Evolutionary conservation across 176 grass and related monocot genomes (phyloP).

Genomic region (Aegilops tauschii): DNA sequence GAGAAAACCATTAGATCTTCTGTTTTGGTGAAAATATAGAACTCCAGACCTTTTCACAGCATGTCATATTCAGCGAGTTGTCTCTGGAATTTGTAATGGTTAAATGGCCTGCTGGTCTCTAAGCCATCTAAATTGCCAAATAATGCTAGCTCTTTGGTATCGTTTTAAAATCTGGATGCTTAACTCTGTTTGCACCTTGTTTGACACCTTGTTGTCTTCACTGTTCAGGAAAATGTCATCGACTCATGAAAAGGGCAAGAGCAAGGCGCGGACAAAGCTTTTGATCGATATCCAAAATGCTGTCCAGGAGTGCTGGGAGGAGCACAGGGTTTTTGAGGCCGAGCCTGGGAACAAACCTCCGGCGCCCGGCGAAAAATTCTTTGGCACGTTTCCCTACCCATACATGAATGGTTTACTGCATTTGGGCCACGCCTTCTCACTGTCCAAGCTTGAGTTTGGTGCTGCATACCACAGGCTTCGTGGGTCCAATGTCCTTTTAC

Average conservation of each 20-base stretch:
- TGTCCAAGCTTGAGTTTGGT: slow-evolving; percentile 80
- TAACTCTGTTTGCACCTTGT: background rate
- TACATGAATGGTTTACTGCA: slow-evolving; percentile 88
- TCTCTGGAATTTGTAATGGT: background rate
- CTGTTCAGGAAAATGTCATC: slow-evolving; percentile 43
- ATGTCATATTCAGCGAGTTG: background rate
- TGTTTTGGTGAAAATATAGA: slow-evolving; percentile 16
- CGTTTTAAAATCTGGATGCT: background rate
- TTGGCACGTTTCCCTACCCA: slow-evolving; percentile 75
- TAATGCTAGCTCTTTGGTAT: background rate
- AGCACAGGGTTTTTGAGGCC: slow-evolving; percentile 51
- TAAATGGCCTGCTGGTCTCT: background rate
- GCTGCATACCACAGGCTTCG: slow-evolving; percentile 61
- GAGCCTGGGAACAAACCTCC: slow-evolving; percentile 35
- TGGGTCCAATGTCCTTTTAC: slow-evolving; percentile 63
- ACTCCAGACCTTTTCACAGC: background rate
- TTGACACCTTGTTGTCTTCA: background rate
- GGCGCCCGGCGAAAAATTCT: slow-evolving; percentile 61
- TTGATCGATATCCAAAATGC: slow-evolving; percentile 43
- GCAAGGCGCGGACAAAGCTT: slow-evolving; percentile 50
- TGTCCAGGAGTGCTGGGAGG: slow-evolving; percentile 44
- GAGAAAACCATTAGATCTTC: background rate
- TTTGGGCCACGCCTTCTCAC: slow-evolving; percentile 65
- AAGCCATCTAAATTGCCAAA: background rate
- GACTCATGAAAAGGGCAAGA: slow-evolving; percentile 37